phyloP scores from a whole-genome alignment of 306 rosid species.

The Lathyrus oleraceus region DNA sequence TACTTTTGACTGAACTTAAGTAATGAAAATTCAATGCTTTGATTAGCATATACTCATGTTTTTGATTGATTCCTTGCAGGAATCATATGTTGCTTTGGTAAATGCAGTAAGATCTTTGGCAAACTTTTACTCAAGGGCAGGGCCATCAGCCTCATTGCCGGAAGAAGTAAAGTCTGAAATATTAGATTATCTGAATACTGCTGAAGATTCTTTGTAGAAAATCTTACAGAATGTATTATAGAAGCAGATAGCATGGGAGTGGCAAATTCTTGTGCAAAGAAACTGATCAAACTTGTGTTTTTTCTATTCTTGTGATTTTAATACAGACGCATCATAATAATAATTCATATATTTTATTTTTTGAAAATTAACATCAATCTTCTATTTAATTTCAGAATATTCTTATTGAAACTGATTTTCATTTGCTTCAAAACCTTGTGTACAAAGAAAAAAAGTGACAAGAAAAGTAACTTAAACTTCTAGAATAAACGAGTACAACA shows the following conservation, averaged over 20 bases:
- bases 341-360: neutral
- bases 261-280: conserved; percentile 10
- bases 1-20: conserved; percentile 24
- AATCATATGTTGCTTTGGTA: conserved; percentile 71
- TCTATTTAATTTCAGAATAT: neutral
- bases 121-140: conserved; percentile 77
- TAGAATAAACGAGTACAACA: conserved; percentile 19
- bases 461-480: conserved; percentile 12
- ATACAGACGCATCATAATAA: neutral
- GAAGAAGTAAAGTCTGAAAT: conserved; percentile 71
- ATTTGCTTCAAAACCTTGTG: neutral
- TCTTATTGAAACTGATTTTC: conserved; percentile 4
- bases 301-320: neutral
- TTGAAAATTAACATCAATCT: neutral
- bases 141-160: conserved; percentile 82
- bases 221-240: neutral
- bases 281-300: neutral
- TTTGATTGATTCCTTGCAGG: conserved; percentile 52
- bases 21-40: conserved; percentile 20
- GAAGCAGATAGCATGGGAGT: conserved; percentile 20
- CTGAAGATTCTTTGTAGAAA: conserved; percentile 63
- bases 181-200: conserved; percentile 60
- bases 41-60: conserved; percentile 25
- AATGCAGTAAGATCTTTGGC: conserved; percentile 87
- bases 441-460: neutral